phyloP scores from a whole-genome alignment of 2,329 filamentous ascomycete genomes.

The Fusarium mexicanum region DNA sequence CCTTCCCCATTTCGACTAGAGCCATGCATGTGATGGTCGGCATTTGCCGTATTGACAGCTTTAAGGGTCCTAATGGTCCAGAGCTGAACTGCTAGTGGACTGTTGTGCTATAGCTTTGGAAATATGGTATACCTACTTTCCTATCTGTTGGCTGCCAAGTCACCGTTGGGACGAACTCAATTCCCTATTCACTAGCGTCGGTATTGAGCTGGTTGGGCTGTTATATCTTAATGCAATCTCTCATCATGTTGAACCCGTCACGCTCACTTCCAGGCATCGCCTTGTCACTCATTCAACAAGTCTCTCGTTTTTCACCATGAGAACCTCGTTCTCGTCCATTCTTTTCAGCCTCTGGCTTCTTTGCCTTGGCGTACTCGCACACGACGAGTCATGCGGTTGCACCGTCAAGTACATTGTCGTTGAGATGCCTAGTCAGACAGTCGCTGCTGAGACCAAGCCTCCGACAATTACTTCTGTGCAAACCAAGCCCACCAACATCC shows the following conservation, averaged over 20 bases:
- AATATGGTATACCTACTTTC: conserved; percentile 7
- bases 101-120: background rate
- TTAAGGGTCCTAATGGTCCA: background rate
- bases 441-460: background rate
- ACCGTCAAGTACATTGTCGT: conserved; percentile 18
- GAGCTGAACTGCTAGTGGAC: background rate
- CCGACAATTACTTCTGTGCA: background rate
- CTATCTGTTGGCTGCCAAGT: conserved; percentile 11
- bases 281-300: conserved; percentile 8
- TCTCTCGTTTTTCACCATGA: background rate
- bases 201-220: background rate
- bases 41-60: conserved; percentile 2
- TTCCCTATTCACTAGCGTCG: background rate
- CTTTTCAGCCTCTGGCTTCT: conserved; percentile 19
- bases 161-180: conserved; percentile 10
- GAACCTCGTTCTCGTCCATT: conserved; percentile 21
- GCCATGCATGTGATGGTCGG: background rate
- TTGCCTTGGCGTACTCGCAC: background rate
- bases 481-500: background rate
- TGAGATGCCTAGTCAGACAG: background rate
- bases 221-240: conserved; percentile 2
- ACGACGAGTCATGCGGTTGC: conserved; percentile 13
- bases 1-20: conserved; percentile 6
- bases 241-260: background rate
- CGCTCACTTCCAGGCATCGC: background rate